Percentiles rank a stretch among this genome's conserved stretches.
Evolutionary conservation across 2,329 filamentous ascomycete species (phyloP).

Genomic region (Tetracladium maxilliforme): DNA sequence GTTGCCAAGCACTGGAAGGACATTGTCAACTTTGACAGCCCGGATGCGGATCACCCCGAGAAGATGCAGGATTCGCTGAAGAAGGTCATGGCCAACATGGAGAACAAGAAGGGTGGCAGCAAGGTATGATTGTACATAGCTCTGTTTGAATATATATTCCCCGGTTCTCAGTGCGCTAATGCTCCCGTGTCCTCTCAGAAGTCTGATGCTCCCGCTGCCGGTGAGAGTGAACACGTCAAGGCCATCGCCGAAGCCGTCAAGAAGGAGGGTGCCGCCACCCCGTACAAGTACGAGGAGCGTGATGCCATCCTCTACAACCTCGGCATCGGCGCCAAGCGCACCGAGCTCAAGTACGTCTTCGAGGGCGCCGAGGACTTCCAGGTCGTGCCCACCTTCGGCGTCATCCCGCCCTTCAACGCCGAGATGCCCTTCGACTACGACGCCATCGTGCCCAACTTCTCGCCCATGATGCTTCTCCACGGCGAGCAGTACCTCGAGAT

Average conservation of each 20-base stretch:
- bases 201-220: conserved; percentile 13
- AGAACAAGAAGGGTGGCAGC: conserved; percentile 49
- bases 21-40: conserved; percentile 79
- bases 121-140: conserved; percentile 47
- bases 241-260: conserved; percentile 66
- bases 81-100: conserved; percentile 71
- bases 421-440: conserved; percentile 65
- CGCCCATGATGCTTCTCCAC: conserved; percentile 96
- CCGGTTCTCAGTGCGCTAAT: conserved; percentile 8
- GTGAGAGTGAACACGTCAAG: conserved; percentile 50
- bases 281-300: conserved; percentile 72
- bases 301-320: conserved; percentile 94
- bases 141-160: neutral
- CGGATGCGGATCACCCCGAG: conserved; percentile 73
- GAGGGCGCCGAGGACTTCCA: conserved; percentile 90
- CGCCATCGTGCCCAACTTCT: conserved; percentile 88
- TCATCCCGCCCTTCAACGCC: conserved; percentile 86
- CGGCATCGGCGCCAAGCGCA: conserved; percentile 81
- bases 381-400: conserved; percentile 85
- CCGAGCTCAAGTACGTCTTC: conserved; percentile 75
- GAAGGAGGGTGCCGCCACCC: conserved; percentile 54
- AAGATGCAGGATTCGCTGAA: conserved; percentile 63
- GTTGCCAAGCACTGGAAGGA: conserved; percentile 62
- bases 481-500: conserved; percentile 98
- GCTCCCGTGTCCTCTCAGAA: conserved; percentile 10